Percentiles rank a stretch among this genome's conserved stretches.
Conservation (phyloP, 257 asterid genomes). For the Solanum paucissectum region DNA sequence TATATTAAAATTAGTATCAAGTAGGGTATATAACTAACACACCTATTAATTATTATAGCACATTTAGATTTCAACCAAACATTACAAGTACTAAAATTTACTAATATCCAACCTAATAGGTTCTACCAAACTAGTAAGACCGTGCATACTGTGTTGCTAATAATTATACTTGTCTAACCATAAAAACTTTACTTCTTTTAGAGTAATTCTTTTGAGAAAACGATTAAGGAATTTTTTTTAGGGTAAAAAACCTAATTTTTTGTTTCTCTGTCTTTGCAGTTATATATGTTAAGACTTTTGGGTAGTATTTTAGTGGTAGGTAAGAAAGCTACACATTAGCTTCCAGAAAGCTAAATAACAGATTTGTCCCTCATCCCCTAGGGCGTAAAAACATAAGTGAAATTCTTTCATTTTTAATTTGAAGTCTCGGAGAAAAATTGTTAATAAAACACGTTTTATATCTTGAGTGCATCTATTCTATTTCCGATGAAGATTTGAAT, state of each 20-base stretch:
- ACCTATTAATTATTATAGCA: background rate
- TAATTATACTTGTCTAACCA: background rate
- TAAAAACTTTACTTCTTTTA: background rate
- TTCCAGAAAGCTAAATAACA: background rate
- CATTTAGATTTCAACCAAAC: background rate
- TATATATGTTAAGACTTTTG: background rate
- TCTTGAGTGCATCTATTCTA: too few relatives aligned
- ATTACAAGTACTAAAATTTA: background rate
- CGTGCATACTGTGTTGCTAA: background rate
- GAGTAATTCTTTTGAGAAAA: background rate
- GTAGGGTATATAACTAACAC: background rate
- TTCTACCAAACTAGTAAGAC: background rate
- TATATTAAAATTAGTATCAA: too few relatives aligned
- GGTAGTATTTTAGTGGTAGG: background rate
- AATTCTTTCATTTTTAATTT: background rate
- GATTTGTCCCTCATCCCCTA: background rate
- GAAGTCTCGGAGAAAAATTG: background rate
- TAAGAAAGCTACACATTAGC: background rate
- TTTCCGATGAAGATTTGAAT: background rate
- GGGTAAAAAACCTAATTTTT: background rate
- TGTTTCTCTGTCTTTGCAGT: background rate
- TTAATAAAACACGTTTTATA: too few relatives aligned
- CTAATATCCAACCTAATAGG: background rate
- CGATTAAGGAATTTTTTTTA: background rate
- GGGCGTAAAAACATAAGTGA: background rate